Base-by-base conservation (phyloP, 371 early-diverging fungal species). In the Lichtheimia ornata region DNA sequence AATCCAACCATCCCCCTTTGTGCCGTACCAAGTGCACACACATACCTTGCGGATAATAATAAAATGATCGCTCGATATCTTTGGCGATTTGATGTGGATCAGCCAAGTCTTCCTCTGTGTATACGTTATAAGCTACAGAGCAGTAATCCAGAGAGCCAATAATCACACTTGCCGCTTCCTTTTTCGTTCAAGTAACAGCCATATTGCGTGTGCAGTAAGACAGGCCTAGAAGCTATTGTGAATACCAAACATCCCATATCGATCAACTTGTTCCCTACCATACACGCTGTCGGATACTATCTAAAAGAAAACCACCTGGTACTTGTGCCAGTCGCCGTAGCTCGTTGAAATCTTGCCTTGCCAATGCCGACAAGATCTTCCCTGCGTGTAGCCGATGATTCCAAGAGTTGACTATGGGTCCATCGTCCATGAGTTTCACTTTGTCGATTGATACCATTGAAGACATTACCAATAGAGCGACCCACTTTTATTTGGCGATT, bases 191-290 rank as follows among this genome's bases (percentile, higher is more conserved):
- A 54, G 64, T 79, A 82, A 45, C 67, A 67, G 27, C 82, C 82
- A 64, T 82, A 72, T 40, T 78, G 74, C n/a, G 82, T 79, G 58
- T 75, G 82, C 42, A 82, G 49, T 56, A 82, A 63, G n/a, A 78
- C 69, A 17, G 82, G 82, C 82, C 82, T 81, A 17, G 3, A 3
- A 5, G 18, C 28, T 22, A 22, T 22, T 4, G 5, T 14, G 41
- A 2, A 15, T 17, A 18, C 15, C 5, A 13, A 18, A 45, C 18
- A n/a, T 45, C 6, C 18, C 15, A 12, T n/a, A 44, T n/a, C 18
- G 9, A 30, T 43, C 1, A 28, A 44, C 54, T 45, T 54, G 56
- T 56, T 49, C 18, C 56, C 44, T 77, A 81, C 81, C 81, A 81
- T 24, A 74, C 78, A 42, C 62, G 63, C 56, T 69, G 64, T 17